Base-by-base conservation (phyloP, 306 rosid species). In the Senna siamea region DNA sequence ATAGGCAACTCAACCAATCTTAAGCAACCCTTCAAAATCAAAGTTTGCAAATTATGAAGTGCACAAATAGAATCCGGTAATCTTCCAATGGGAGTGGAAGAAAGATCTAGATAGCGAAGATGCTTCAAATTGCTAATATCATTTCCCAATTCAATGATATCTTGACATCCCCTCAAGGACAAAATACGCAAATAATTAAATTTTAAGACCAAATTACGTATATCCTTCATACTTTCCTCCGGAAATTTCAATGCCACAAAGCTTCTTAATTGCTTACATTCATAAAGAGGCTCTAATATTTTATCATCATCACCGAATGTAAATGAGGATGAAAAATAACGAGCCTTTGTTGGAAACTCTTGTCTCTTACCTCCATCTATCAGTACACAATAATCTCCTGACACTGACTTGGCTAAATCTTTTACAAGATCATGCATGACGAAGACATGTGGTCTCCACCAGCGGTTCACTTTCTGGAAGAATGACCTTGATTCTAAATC, bases 381-480 rank as follows among this genome's bases (percentile, higher is more conserved):
- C 7, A 23, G 9, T 4, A 17, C 15, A 34, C 26, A 60, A 60
- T 32, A 60, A 15, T 38, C 46, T 34, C 37, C 46, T 15, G 46
- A 60, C 2, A 34, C 40, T 60, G 66, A 60, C n/a, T 35, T 60
- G 3, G 66, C 46, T 35, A 60, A 3, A 59, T 59, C 65, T 30
- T 32, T 59, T 7, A 59, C 43, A 59, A 59, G 44, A 59, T 59
- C 65, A 34, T 60, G 66, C 66, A 60, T 60, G 23, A 6, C 13
- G 17, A 58, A 15, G 2, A 6, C 6, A 10, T 57, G 7, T 2
- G 6, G 3, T 1, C 4, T 37, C 40, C 17, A 13, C 10, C 11
- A 0, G 2, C 10, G 8, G 0, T 2, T 15, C 7, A 40, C 30
- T 14, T 30, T 14, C 15, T 59, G 44, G 44, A 60, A 18, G 17